Evolutionary conservation across 2,329 filamentous ascomycete species (phyloP), one percentile per base, ranked within the genome.

Genomic region (Thielaviopsis euricoi): DNA sequence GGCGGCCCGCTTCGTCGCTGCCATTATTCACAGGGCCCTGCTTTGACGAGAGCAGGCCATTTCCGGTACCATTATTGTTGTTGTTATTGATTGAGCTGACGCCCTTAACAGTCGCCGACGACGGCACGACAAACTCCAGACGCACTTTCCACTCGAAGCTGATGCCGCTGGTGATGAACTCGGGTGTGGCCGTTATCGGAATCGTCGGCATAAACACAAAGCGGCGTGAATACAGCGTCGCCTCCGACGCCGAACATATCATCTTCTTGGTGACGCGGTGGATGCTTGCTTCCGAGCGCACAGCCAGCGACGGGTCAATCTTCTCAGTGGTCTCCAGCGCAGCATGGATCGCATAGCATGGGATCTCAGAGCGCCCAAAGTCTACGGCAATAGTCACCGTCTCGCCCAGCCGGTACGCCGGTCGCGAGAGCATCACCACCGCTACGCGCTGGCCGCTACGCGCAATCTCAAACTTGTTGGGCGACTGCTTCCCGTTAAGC

Each of bases 391-490:
- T 85, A 13, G 83, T 87, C 51, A 97, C 82, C 0, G 85, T 83
- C 69, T 98, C 93, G 60, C 93, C 93, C 0, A 98, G 76, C 51
- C 90, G 80, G 72, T 94, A 96, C 0, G 90, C 83, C 0, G 93
- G 89, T 10, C 93, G 83, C 5, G 90, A 86, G 33, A 98, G 78
- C 71, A 90, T 89, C 58, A 98, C 81, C 6, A 94, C 88, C 2
- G 87, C 91, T 13, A 98, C 90, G n/a, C 84, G 84, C 58, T 84
- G 83, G n/a, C 90, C 90, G 65, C 89, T 90, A 15, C 91, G 86
- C 13, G 91, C 85, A 67, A 98, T 97, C 67, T 95, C 90, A 68
- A 97, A 98, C 46, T 89, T 83, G 65, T 95, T 96, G n/a, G 85
- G 81, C 66, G 87, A 90, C 64, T 89, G 85, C 40, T 84, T 82